Percentiles rank a stretch among this genome's conserved stretches.
Evolutionary conservation across 1,139 yeast genomes (phyloP).

Genomic region (Sugiyamaella castrensis): DNA sequence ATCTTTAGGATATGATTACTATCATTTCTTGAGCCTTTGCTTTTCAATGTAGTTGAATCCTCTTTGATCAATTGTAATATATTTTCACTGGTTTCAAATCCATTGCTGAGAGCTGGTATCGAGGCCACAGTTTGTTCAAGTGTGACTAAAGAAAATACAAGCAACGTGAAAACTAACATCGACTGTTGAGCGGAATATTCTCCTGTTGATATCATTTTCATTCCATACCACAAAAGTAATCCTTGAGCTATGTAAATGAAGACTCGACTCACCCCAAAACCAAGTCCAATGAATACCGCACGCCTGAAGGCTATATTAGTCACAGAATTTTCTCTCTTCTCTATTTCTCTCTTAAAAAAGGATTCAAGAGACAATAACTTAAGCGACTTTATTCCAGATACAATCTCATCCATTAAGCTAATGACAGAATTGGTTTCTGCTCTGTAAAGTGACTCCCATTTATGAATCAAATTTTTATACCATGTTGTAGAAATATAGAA

Average conservation of each 20-base stretch:
- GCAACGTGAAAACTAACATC: conserved; percentile 66
- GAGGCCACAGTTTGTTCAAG: conserved; percentile 58
- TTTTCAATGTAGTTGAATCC: background rate
- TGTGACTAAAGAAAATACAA: conserved; percentile 68
- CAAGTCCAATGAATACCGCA: conserved; percentile 47
- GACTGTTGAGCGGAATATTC: conserved; percentile 57
- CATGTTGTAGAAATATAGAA: conserved; percentile 50
- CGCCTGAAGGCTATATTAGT: conserved; percentile 30
- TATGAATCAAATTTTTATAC: conserved; percentile 52
- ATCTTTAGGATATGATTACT: background rate
- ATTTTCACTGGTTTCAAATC: conserved; percentile 41
- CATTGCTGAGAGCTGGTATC: conserved; percentile 75
- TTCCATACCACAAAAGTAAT: conserved; percentile 70
- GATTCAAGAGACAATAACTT: conserved; percentile 51
- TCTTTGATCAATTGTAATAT: conserved; percentile 38
- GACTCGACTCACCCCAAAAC: conserved; percentile 56
- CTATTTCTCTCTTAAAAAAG: conserved; percentile 46
- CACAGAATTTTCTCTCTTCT: conserved; percentile 29
- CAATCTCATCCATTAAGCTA: conserved; percentile 54
- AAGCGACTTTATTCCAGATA: conserved; percentile 62
- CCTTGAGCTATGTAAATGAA: conserved; percentile 63
- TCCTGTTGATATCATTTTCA: conserved; percentile 56
- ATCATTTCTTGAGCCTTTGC: background rate
- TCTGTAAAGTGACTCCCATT: conserved; percentile 60
- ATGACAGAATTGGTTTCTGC: conserved; percentile 51